Conservation (phyloP, 352 stramenopile species). For the Bremia lactucae region DNA sequence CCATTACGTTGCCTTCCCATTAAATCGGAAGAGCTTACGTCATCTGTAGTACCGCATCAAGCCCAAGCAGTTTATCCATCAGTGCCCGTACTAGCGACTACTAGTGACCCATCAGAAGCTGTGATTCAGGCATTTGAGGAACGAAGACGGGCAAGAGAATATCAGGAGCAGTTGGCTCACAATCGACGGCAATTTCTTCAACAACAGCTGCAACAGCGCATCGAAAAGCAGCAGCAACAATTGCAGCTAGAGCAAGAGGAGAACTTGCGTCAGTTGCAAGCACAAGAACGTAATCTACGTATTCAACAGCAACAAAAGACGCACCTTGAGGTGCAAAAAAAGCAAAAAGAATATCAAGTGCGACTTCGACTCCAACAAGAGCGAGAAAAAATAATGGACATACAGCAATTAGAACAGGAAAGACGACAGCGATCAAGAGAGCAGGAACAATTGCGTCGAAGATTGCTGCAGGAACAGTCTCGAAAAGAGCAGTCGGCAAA, state of each 20-base stretch:
- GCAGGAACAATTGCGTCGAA: constrained; percentile 16
- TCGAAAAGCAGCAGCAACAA: constrained; percentile 4
- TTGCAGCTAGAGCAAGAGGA: constrained; percentile 7
- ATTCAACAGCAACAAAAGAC: constrained; percentile 13
- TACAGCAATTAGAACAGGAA: constrained; percentile 10
- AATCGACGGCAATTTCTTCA: constrained; percentile 3
- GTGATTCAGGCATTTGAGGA: constrained; percentile 21
- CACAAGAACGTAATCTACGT: constrained; percentile 8
- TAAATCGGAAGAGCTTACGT: constrained; percentile 13
- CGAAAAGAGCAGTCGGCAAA: not conserved
- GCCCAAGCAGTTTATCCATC: not conserved
- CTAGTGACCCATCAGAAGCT: constrained; percentile 11
- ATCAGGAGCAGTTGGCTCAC: constrained; percentile 8
- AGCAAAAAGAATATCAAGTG: constrained; percentile 22
- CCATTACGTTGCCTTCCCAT: constrained; percentile 6
- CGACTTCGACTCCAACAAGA: constrained; percentile 14
- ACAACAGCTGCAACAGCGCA: constrained; percentile 2
- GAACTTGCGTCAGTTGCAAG: not conserved
- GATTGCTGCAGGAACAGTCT: constrained; percentile 10
- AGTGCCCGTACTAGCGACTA: not conserved
- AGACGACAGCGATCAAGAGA: constrained; percentile 6
- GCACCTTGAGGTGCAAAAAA: constrained; percentile 14
- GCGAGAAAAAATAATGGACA: constrained; percentile 16
- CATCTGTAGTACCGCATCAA: not conserved
- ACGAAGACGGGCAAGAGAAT: constrained; percentile 20